Conservation (phyloP, 2,329 filamentous ascomycete species). For the Penicillium sp. region DNA sequence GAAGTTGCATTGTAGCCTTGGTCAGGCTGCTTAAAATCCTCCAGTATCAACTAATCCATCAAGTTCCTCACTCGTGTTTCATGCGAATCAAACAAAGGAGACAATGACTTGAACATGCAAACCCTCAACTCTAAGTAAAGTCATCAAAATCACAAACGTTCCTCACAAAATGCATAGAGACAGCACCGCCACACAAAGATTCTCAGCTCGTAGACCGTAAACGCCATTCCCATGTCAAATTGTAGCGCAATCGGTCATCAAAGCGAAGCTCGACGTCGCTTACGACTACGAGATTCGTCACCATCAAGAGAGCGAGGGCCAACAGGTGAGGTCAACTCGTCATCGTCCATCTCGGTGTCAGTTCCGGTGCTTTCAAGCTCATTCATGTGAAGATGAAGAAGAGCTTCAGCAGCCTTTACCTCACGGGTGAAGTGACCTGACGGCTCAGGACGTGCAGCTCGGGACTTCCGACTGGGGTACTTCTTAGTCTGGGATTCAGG, state of each 20-base stretch:
- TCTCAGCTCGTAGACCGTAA: not conserved
- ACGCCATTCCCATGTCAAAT: constrained; percentile 1
- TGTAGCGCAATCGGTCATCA: not conserved
- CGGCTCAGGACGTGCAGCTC: not conserved
- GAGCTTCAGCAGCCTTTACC: constrained; percentile 40
- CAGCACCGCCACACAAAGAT: not conserved
- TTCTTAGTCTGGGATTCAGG: constrained; percentile 3
- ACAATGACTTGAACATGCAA: not conserved
- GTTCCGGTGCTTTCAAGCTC: constrained; percentile 19
- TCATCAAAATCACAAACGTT: not conserved
- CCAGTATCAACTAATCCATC: not conserved
- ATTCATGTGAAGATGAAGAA: constrained; percentile 38
- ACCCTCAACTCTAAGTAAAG: not conserved
- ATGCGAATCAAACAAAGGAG: not conserved
- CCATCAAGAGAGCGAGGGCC: not conserved
- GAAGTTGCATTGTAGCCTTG: not conserved
- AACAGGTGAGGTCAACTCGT: not conserved
- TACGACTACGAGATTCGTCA: constrained; percentile 3
- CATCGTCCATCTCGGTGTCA: constrained; percentile 16
- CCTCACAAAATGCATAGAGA: constrained; percentile 4
- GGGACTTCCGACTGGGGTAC: constrained; percentile 7
- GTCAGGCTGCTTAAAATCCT: not conserved
- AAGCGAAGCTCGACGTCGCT: constrained; percentile 21
- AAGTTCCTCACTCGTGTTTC: not conserved
- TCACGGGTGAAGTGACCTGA: constrained; percentile 31